phyloP scores from a whole-genome alignment of 495 filamentous ascomycete species.

The Friedmanniomyces simplex region DNA sequence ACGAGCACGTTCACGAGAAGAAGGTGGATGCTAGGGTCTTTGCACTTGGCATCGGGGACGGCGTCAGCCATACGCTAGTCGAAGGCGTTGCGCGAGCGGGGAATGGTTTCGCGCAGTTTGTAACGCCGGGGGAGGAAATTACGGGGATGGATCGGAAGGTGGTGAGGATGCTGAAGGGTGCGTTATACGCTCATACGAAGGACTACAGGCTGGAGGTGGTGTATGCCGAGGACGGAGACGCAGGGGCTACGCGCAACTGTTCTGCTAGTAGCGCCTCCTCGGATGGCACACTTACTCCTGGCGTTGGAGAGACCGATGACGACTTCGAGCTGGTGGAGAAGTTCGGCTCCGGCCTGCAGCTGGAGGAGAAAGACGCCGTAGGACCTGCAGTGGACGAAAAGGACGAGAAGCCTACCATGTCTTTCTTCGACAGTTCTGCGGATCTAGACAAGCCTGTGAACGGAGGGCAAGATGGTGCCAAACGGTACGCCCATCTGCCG shows the following conservation, averaged over 20 bases:
- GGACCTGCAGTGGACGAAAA: not conserved
- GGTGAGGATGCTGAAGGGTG: conserved; percentile 61
- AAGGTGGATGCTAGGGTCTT: conserved; percentile 52
- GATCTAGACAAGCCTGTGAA: conserved; percentile 29
- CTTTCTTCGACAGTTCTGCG: conserved; percentile 42
- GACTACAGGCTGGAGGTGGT: conserved; percentile 52
- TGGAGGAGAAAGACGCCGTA: conserved; percentile 8
- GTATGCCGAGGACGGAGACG: conserved; percentile 34
- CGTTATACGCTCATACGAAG: conserved; percentile 48
- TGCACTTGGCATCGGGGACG: conserved; percentile 52
- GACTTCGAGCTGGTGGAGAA: conserved; percentile 50
- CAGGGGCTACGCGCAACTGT: not conserved
- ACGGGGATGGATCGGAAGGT: conserved; percentile 53
- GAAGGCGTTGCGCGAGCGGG: conserved; percentile 58
- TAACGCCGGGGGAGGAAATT: conserved; percentile 47
- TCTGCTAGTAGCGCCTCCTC: too few relatives aligned
- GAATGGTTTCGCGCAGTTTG: conserved; percentile 55
- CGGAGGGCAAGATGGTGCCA: conserved; percentile 17
- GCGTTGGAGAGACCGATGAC: conserved; percentile 30
- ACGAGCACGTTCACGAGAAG: conserved; percentile 36
- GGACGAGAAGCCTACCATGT: conserved; percentile 37
- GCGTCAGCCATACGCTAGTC: conserved; percentile 52
- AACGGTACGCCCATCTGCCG: conserved; percentile 39
- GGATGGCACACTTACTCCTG: not conserved
- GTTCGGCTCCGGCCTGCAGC: conserved; percentile 36